Evolutionary conservation across 2,329 filamentous ascomycete genomes (phyloP).

Genomic region (Clarireedia monteithiana): DNA sequence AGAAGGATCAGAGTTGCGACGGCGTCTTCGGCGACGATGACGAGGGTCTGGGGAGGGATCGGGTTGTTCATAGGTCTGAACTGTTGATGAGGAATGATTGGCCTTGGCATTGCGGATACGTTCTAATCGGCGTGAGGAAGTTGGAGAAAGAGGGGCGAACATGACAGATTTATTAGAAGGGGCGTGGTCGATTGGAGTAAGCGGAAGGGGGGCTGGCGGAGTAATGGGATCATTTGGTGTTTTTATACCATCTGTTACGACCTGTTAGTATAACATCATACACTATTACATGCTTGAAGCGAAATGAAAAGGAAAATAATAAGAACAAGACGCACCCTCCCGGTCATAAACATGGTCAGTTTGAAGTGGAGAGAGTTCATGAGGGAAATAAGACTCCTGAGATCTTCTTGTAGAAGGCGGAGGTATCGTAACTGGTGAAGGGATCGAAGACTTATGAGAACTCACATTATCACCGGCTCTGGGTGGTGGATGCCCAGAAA

Average conservation of each 20-base stretch:
- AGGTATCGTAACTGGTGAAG: constrained; percentile 10
- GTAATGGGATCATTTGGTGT: neutral
- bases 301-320: constrained; percentile 3
- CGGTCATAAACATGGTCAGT: constrained; percentile 19
- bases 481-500: constrained; percentile 16
- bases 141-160: constrained; percentile 27
- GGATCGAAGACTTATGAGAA: constrained; percentile 19
- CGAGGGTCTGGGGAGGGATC: constrained; percentile 6
- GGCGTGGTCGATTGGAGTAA: neutral
- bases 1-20: constrained; percentile 25
- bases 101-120: constrained; percentile 5
- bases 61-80: constrained; percentile 7
- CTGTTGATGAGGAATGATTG: neutral
- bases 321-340: constrained; percentile 13
- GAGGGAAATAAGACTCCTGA: constrained; percentile 21
- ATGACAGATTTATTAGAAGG: constrained; percentile 24
- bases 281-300: neutral
- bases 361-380: constrained; percentile 20
- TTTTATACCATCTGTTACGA: constrained; percentile 2
- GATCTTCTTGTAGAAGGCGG: constrained; percentile 8
- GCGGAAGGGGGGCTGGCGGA: neutral
- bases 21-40: constrained; percentile 14
- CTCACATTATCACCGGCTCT: constrained; percentile 29
- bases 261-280: neutral
- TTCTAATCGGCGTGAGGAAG: constrained; percentile 17